Evolutionary conservation across 2,329 filamentous ascomycete species (phyloP), one percentile per base, ranked within the genome.

Genomic region (Colletotrichum nymphaeae): DNA sequence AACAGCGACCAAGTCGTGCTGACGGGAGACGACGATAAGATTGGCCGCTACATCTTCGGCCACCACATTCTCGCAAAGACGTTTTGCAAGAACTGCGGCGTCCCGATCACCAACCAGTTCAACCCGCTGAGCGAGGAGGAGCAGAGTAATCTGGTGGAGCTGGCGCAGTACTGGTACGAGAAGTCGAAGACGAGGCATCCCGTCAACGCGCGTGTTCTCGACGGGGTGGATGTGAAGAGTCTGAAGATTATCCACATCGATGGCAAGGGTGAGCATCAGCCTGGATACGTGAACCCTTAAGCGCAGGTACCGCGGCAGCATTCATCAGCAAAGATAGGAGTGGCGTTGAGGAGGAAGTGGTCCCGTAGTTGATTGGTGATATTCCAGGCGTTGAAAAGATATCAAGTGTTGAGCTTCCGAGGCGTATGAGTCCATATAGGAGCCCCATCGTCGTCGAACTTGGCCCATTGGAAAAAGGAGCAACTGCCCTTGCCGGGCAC

Each of bases 381-480:
- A 7, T 28, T 22, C 46, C 6, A 32, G 19, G n/a, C n/a, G 52
- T 30, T 30, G 26, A 52, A 30, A 16, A n/a, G n/a, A 46, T n/a
- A 53, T 60, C 37, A 71, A 49, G 52, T n/a, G 12, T 65, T 52
- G 12, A 22, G 16, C 57, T 55, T 71, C 7, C 30, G 35, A 22
- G 32, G 63, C 16, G 58, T 26, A 35, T 71, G 71, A 22, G 57
- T 76, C 91, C 92, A 94, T 1, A 91, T 85, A 0, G 95, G 95
- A 76, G 94, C 91, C 1, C 96, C 96, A 80, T 98, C 93, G 46
- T 97, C 92, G 77, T 96, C 92, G 82, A 98, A 97, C 67, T 92
- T 89, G 0, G 93, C 95, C 95, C 95, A 98, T 74, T 93, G 88
- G 77, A 98, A 97, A 78, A 93, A 97, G 0, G 88, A 86, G 78